phyloP scores from a whole-genome alignment of 2,329 filamentous ascomycete species.

The Leptodontidium sp. region DNA sequence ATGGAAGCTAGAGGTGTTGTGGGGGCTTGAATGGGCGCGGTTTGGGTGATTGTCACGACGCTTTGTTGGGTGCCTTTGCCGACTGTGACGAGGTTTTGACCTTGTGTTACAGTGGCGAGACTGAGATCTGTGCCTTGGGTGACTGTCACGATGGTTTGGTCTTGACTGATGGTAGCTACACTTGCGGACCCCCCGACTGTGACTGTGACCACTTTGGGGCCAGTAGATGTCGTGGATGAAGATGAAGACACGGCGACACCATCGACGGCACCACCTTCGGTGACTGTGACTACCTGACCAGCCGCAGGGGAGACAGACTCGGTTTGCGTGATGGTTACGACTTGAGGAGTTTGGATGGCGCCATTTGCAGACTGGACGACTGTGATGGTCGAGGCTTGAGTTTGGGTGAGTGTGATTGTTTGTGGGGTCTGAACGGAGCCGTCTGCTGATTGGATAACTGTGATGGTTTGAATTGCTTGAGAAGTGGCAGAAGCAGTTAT shows the following conservation, averaged over 20 bases:
- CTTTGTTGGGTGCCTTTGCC: background rate
- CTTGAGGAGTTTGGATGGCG: background rate
- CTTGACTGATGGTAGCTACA: slow-evolving; percentile 2
- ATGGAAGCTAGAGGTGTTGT: background rate
- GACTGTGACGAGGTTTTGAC: slow-evolving; percentile 4
- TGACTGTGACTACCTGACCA: slow-evolving; percentile 16
- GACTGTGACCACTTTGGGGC: slow-evolving; percentile 4
- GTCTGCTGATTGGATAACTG: background rate
- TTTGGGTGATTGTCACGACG: slow-evolving; percentile 4
- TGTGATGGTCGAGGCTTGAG: slow-evolving; percentile 8
- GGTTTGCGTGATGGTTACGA: background rate
- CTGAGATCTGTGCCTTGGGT: slow-evolving; percentile 6
- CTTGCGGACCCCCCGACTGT: slow-evolving; percentile 11
- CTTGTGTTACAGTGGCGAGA: slow-evolving; percentile 8
- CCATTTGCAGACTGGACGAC: background rate
- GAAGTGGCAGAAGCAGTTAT: slow-evolving; percentile 10
- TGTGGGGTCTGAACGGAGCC: background rate
- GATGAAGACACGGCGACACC: background rate
- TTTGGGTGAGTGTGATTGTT: background rate
- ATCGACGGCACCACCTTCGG: background rate
- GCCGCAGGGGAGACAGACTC: background rate
- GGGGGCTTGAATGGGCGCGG: background rate
- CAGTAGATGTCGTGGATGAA: background rate
- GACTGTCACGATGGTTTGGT: slow-evolving; percentile 12
- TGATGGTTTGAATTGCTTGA: background rate